Base-by-base conservation (phyloP, 768 basidiomycete species). In the Agrocybe chaxingu region DNA sequence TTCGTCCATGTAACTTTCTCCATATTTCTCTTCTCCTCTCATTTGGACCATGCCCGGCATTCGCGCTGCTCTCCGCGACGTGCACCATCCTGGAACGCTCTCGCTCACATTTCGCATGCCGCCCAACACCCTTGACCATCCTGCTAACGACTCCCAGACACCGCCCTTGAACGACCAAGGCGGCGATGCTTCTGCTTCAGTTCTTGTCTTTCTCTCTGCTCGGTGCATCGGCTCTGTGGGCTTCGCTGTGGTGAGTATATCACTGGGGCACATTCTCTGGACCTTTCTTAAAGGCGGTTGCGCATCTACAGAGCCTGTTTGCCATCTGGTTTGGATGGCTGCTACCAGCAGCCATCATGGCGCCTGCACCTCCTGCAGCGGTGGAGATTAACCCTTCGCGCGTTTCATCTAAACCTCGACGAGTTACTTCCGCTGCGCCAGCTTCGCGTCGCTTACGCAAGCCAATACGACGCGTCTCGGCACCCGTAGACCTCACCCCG, bases 261-360 rank as follows among this genome's bases (percentile, higher is more conserved):
- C 18, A 34, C 47, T 35, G 4, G 10, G 43, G 35, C 41, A 45
- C 37, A 19, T 43, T 48, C 31, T 3, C 35, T 43, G 43, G 16
- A 10, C 35, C 32, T 53, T n/a, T 42, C 36, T 46, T 36, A 35
- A 4, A 46, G 18, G 50, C 38, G 53, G n/a, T 55, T 42, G 42
- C 29, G 4, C 45, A 8, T 43, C 45, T 42, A n/a, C 40, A 77
- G 75, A 77, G 75, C 58, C 57, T 77, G 34, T 58, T 76, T 24
- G 73, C 70, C 39, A 70, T 77, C 45, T 75, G 73, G 67, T 47
- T 76, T 32, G 62, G 66, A 12, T 76, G 75, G 75, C 52, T 73
- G 38, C 42, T 71, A 31, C 72, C 71, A 39, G 47, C 60, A 34
- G 56, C 32, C 30, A 18, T 53, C 16, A 43, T 52, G 12, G 29